These are phyloP conservation scores for Paramyrothecium roridum DNA, from an alignment of 2,329 filamentous ascomycete genomes.

Conservation along the genomic window DNA sequence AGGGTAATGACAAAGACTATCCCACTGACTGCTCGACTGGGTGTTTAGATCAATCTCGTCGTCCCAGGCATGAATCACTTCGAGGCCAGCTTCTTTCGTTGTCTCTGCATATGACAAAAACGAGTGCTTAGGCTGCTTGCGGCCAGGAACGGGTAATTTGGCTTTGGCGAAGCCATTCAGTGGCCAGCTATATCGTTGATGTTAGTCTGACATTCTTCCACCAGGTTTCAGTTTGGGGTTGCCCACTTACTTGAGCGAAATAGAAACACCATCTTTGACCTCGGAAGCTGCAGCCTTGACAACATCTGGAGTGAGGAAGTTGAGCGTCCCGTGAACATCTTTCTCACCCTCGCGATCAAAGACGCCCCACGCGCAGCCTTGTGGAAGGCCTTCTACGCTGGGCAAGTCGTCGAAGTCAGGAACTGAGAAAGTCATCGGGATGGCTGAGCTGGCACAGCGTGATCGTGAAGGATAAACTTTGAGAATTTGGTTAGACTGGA, in stretches of 20 bases:
- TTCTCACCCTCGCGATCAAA: slow-evolving; percentile 42
- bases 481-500: neutral
- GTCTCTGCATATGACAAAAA: slow-evolving; percentile 25
- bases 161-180: slow-evolving; percentile 34
- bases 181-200: slow-evolving; percentile 30
- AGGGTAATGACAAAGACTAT: slow-evolving; percentile 46
- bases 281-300: slow-evolving; percentile 17
- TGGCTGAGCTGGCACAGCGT: neutral
- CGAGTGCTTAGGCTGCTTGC: slow-evolving; percentile 32
- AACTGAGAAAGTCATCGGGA: slow-evolving; percentile 15
- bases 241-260: slow-evolving; percentile 46
- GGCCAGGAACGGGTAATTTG: slow-evolving; percentile 28
- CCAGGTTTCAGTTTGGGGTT: neutral
- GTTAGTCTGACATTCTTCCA: neutral
- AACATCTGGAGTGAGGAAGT: slow-evolving; percentile 46
- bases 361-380: slow-evolving; percentile 50
- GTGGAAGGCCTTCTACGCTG: slow-evolving; percentile 37
- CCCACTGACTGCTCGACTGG: slow-evolving; percentile 54
- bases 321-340: slow-evolving; percentile 49
- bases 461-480: neutral
- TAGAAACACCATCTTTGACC: slow-evolving; percentile 37
- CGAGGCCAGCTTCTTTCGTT: slow-evolving; percentile 18
- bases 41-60: slow-evolving; percentile 55
- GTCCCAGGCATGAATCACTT: slow-evolving; percentile 32
- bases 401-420: slow-evolving; percentile 43